Base-by-base conservation (phyloP, 805 yeast species). In the Cyberlindnera samutprakarnensis region DNA sequence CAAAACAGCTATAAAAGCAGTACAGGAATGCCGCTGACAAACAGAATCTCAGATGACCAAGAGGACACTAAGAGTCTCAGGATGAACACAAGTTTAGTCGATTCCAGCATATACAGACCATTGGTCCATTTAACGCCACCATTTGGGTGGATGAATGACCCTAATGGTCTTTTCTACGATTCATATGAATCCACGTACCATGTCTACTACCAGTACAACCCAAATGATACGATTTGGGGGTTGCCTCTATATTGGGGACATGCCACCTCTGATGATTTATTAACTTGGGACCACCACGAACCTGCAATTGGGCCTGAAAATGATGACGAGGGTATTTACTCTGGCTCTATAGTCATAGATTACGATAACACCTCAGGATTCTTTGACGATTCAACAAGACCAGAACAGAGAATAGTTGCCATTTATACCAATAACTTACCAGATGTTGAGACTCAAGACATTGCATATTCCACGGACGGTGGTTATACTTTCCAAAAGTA, bases 241-340 rank as follows among this genome's bases (percentile, higher is more conserved):
- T 37, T 41, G 20, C 64, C 61, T 15, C 34, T 57, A 29, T 55
- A 47, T 37, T 63, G 69, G 69, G 69, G 69, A 8, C 69, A 63
- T 37, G 58, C 66, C 11, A 51, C 56, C 10, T 57, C 64, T 11
- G 37, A 48, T 5, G 63, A 62, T 39, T 42, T 59, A 36, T 32
- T 47, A 7, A 38, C 38, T 26, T 62, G 68, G 68, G 39, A 47
- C 9, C 51, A 58, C 27, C 47, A 52, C 32, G 55, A 47, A 5
- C 33, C 49, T 29, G 66, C 66, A 4, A 27, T 61, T n/a, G 42
- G 37, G 7, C 53, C 57, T 14, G 44, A 43, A 7, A 16, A 39
- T 6, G 53, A 51, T 24, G 46, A 44, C 20, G 52, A 51, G 9
- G 61, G 59, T 11, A 56, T 57, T 13, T 62, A 46, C 44, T 53